Evolutionary conservation across 208 protist genomes (phyloP).

Genomic region (Acanthamoeba rhysodes): DNA sequence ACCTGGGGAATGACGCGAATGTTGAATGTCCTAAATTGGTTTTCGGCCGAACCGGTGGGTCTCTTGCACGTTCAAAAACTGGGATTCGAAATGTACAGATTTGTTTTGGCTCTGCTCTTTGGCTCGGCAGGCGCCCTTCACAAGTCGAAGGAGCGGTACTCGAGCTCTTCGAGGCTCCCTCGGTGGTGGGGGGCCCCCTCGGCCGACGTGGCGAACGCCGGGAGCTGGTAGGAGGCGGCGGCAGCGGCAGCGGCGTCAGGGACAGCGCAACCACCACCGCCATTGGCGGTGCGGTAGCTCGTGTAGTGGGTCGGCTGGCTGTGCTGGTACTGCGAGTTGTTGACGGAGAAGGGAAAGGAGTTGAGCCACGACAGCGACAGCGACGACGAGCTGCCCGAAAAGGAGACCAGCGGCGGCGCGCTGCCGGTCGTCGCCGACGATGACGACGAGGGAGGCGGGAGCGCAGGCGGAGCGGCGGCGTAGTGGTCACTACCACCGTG

Average conservation of each 20-base stretch:
- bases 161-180: not conserved
- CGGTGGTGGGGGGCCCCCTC: not conserved
- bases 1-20: too few relatives aligned
- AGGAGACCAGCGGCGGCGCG: not conserved
- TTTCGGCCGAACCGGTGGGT: too few relatives aligned
- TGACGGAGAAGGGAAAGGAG: not conserved
- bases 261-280: not conserved
- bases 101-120: too few relatives aligned
- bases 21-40: too few relatives aligned
- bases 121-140: not conserved
- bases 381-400: not conserved
- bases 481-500: not conserved
- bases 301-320: too few relatives aligned
- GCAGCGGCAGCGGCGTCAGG: not conserved
- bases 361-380: constrained; percentile 5
- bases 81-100: too few relatives aligned
- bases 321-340: not conserved
- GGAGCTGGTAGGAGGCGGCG: not conserved
- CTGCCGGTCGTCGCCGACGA: not conserved
- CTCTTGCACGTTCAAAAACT: too few relatives aligned
- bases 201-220: not conserved
- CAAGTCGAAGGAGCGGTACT: not conserved
- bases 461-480: not conserved
- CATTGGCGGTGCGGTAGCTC: not conserved
- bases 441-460: not conserved